A percentile compares a stretch with the other conserved stretches of the same genome.
These are phyloP conservation scores for Lentinus tigrinus DNA, from an alignment of 768 basidiomycete species.

Conservation along the genomic window DNA sequence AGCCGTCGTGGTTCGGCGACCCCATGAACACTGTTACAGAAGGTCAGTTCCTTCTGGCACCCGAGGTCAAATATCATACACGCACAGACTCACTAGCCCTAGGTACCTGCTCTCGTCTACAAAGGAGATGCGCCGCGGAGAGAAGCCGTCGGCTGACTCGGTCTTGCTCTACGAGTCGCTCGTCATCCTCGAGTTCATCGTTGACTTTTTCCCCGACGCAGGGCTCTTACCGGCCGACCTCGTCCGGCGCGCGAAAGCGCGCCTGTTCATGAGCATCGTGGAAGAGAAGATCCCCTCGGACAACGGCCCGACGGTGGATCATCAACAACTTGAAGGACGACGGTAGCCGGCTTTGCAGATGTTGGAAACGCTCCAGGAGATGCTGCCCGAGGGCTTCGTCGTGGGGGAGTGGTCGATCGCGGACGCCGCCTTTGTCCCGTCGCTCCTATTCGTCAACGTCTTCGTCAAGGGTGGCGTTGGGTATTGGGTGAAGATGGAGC, in stretches of 20 bases:
- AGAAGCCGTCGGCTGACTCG: constrained; percentile 56
- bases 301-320: constrained; percentile 29
- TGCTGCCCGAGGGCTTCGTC: constrained; percentile 48
- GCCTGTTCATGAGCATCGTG: constrained; percentile 59
- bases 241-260: constrained; percentile 52
- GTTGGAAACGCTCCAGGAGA: constrained; percentile 47
- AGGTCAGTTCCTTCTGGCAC: background rate
- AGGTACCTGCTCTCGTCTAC: constrained; percentile 59
- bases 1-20: constrained; percentile 1
- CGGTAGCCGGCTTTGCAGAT: constrained; percentile 38
- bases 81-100: too few relatives aligned
- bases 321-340: constrained; percentile 34
- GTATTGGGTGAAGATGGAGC: background rate
- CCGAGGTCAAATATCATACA: too few relatives aligned
- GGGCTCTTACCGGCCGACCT: constrained; percentile 53
- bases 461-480: background rate
- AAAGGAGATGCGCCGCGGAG: constrained; percentile 54
- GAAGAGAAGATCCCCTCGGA: constrained; percentile 41
- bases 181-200: constrained; percentile 63
- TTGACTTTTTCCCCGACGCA: constrained; percentile 52
- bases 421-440: constrained; percentile 42
- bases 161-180: constrained; percentile 62
- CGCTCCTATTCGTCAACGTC: background rate
- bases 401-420: constrained; percentile 53
- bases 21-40: background rate